Evolutionary conservation across 371 early-diverging fungal genomes (phyloP), one percentile per base, ranked within the genome.

Genomic region (Saksenaea vasiformis): DNA sequence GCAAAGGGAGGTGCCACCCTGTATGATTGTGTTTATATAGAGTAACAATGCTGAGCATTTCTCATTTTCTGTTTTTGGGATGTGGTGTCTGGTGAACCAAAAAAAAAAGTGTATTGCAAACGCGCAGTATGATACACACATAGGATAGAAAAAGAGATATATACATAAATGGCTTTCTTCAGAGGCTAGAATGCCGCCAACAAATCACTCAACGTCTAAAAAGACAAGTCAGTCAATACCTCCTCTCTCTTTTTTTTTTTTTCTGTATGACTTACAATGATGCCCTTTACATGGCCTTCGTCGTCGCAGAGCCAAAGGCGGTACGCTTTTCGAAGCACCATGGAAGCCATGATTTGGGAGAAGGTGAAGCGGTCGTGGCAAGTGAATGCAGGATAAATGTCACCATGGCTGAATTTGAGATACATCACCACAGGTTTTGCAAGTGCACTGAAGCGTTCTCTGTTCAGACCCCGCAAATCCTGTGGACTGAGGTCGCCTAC

Each of bases 391-490:
- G 65, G 61, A 27, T 71, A 70, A 11, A 86, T 43, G 34, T 71
- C 79, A 11, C 85, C 84, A 55, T 84, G 76, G 87, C 70, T 69
- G 39, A 56, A 66, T 54, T 64, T 66, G 59, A 80, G 59, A 43
- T 65, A 80, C 77, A 80, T 80, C 8, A 80, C 56, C 11, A 80
- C 76, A 27, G 71, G 80, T 39, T 74, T 78, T 31, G 70, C 73
- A 24, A 88, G 58, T 39, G 73, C 72, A 24, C 73, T 71, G 39
- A 80, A 68, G 14, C 89, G 72, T 15, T 73, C 70, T 54, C 77
- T 72, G 60, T 86, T 88, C 37, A 88, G 62, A 1, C 89, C 89
- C 8, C 89, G 74, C 31, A 88, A 60, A 67, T 88, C 86, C n/a
- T 78, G 78, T 2, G 89, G 82, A 31, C 86, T 86, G 36, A 88